Percentiles rank a stretch among this genome's conserved stretches.
Evolutionary conservation across 1,284 basidiomycete genomes (phyloP).

Genomic region (Microbotryomycetes sp.): DNA sequence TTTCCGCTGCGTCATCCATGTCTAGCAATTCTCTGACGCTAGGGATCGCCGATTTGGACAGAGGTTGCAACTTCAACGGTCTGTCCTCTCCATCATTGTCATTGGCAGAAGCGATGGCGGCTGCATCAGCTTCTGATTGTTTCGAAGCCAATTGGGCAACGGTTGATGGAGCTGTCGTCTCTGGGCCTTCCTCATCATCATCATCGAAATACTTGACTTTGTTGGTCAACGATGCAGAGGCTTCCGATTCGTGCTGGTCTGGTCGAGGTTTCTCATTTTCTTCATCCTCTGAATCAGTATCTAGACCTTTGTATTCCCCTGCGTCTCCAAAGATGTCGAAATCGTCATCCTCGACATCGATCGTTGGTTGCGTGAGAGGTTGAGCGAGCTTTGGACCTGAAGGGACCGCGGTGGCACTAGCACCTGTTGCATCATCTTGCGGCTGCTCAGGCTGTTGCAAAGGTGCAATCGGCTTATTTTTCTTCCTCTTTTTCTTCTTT

Average conservation of each 20-base stretch:
- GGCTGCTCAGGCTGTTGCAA: conserved; percentile 1
- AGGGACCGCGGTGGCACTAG: background rate
- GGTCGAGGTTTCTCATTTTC: background rate
- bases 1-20: conserved; percentile 26
- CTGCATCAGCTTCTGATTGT: conserved; percentile 4
- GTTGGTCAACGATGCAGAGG: background rate
- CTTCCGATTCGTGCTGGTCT: background rate
- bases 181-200: conserved; percentile 8
- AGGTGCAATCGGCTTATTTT: conserved; percentile 9
- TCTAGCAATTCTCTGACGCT: conserved; percentile 27
- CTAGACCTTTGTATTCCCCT: conserved; percentile 27
- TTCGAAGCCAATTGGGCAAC: conserved; percentile 20
- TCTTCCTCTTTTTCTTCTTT: conserved; percentile 13
- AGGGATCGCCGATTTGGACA: conserved; percentile 8
- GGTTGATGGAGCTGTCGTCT: conserved; percentile 17
- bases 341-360: conserved; percentile 12
- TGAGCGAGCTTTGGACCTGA: background rate
- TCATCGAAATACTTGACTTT: conserved; percentile 32
- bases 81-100: background rate
- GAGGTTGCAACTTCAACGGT: conserved; percentile 16
- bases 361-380: background rate
- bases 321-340: conserved; percentile 32
- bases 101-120: background rate
- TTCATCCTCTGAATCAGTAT: conserved; percentile 13
- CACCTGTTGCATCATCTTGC: conserved; percentile 1